phyloP scores from a whole-genome alignment of 139 green algal species.

The Chlamydomonas incerta region DNA sequence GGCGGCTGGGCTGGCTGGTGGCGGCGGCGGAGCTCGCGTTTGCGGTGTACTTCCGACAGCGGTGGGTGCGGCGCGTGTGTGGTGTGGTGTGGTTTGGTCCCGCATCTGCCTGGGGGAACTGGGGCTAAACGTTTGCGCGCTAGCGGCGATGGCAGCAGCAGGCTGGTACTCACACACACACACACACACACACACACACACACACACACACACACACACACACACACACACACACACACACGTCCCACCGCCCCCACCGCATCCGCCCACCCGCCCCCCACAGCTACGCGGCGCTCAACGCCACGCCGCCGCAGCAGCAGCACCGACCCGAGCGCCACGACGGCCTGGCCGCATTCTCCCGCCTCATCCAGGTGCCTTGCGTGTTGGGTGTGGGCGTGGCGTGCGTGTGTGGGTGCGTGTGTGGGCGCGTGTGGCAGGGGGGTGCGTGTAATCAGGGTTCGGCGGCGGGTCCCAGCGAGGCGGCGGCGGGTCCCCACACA shows the following conservation, averaged over 20 bases:
- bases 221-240: not conserved
- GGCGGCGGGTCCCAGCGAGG: no score
- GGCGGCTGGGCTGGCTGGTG: not conserved
- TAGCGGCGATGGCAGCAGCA: no score
- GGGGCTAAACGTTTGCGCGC: no score
- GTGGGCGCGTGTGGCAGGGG: no score
- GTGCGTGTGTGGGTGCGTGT: no score
- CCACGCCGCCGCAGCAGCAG: not conserved
- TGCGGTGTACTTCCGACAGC: not conserved
- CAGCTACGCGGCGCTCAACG: conserved; percentile 23
- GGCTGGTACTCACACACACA: no score
- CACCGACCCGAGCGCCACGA: conserved; percentile 8
- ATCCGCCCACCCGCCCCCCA: no score
- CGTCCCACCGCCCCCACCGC: not conserved
- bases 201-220: not conserved
- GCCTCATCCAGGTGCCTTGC: conserved; percentile 23
- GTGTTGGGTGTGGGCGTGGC: no score
- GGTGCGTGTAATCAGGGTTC: no score
- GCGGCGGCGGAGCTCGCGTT: conserved; percentile 5
- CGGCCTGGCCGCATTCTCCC: conserved; percentile 3
- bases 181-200: no score
- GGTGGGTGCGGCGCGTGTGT: not conserved
- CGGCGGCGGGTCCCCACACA: no score
- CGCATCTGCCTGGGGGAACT: no score
- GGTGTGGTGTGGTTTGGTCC: not conserved